Base-by-base conservation (phyloP, 192 early-diverging fungal genomes). In the Entrophospora sp. region DNA sequence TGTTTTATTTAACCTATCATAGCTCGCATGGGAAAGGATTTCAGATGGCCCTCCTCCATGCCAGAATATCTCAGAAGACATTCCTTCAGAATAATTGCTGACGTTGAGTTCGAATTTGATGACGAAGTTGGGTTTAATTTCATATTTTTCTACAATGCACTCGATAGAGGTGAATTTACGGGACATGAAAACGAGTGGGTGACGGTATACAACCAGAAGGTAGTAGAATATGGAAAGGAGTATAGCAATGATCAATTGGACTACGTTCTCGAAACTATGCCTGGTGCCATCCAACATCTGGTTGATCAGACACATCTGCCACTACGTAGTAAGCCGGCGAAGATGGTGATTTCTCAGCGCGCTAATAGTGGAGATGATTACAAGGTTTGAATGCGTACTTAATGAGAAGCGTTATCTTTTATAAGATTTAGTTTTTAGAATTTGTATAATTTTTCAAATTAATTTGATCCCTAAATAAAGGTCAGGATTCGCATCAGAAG, bases 1-100 rank as follows among this genome's bases (percentile, higher is more conserved):
- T 40, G 52, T 55, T 30, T 55, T 9, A 12, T 32, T 60, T 27
- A 60, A n/a, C n/a, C n/a, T n/a, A 43, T 61, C 43, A 27, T 61
- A 61, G 59, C 59, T 61, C 59, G 38, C 24, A 20, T 61, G 40
- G 38, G 27, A 13, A 61, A 61, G 59, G 30, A 61, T 38, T 61
- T 61, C 14, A 61, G 59, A 25, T 61, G 59, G 59, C 59, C 59
- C 3, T 30, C 12, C 38, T 61, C 59, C 6, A 61, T n/a, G 59
- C 59, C 59, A 12, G 59, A 44, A 44, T 44, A 61, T 10, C 40
- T 61, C 24, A 61, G 59, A 43, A 25, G n/a, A n/a, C 13, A 38
- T 61, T 24, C 59, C 25, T 61, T 61, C 40, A 9, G n/a, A n/a
- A n/a, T n/a, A n/a, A n/a, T n/a, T n/a, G n/a, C n/a, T n/a, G 30